Conservation (phyloP, 805 yeast genomes). For the Metschnikowia lochheadii region DNA sequence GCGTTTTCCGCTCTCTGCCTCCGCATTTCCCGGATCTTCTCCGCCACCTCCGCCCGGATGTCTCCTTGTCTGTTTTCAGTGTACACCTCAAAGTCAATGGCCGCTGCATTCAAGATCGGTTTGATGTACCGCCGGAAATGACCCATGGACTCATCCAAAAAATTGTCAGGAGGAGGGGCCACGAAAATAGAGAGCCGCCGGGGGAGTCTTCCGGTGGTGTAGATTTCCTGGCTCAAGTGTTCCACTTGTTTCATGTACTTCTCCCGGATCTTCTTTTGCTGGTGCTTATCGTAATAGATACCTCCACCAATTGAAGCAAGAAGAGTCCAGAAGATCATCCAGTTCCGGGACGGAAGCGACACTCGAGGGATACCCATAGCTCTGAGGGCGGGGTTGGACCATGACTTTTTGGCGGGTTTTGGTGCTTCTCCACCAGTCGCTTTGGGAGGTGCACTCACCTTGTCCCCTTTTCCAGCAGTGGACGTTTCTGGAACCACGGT, state of each 20-base stretch:
- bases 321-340: slow-evolving; percentile 85
- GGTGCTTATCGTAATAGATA: slow-evolving; percentile 68
- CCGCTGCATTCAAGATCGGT: slow-evolving; percentile 80
- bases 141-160: slow-evolving; percentile 65
- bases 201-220: slow-evolving; percentile 50
- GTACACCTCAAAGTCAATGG: slow-evolving; percentile 74
- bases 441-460: too few relatives aligned
- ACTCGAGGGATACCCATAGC: slow-evolving; percentile 81
- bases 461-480: too few relatives aligned
- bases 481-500: too few relatives aligned
- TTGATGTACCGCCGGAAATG: slow-evolving; percentile 77
- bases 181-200: slow-evolving; percentile 77
- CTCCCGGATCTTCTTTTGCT: slow-evolving; percentile 62
- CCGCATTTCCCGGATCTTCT: slow-evolving; percentile 69
- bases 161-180: slow-evolving; percentile 97
- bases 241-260: slow-evolving; percentile 63
- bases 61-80: slow-evolving; percentile 86
- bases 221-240: slow-evolving; percentile 43
- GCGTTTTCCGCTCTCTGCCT: slow-evolving; percentile 26
- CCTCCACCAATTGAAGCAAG: slow-evolving; percentile 69
- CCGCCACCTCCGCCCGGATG: slow-evolving; percentile 77
- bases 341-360: slow-evolving; percentile 83
- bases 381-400: slow-evolving; percentile 72
- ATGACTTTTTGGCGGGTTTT: slow-evolving; percentile 35
- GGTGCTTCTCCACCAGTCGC: too few relatives aligned